Conservation (phyloP, 1,284 basidiomycete species). For the Cryptococcus sp. region DNA sequence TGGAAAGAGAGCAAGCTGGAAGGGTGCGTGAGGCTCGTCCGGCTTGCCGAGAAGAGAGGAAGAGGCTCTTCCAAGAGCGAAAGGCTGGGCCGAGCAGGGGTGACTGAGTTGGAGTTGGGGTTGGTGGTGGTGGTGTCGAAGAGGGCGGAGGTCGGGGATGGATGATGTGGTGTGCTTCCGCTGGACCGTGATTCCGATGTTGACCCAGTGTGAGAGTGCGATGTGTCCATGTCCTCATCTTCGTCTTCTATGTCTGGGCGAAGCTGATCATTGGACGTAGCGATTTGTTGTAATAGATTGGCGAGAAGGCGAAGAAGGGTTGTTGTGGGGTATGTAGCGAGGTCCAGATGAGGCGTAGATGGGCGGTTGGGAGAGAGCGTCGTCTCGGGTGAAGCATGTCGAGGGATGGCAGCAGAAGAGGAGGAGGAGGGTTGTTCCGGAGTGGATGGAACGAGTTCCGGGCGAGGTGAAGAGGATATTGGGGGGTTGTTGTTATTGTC, state of each 20-base stretch:
- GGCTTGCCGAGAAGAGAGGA: slow-evolving; percentile 65
- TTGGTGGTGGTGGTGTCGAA: slow-evolving; percentile 11
- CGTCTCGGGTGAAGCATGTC: slow-evolving; percentile 20
- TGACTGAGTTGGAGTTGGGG: slow-evolving; percentile 3
- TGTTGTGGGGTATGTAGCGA: slow-evolving; percentile 53
- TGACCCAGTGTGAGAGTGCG: background rate
- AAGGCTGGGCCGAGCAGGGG: no score
- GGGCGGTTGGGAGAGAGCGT: slow-evolving; percentile 1
- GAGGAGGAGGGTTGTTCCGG: background rate
- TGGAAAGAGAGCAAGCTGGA: slow-evolving; percentile 88
- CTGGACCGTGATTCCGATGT: slow-evolving; percentile 1
- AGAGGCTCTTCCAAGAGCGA: slow-evolving; percentile 54
- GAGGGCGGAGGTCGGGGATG: slow-evolving; percentile 36
- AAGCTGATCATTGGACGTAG: slow-evolving; percentile 73
- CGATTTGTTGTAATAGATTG: slow-evolving; percentile 82
- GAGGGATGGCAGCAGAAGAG: background rate
- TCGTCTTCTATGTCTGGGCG: slow-evolving; percentile 34
- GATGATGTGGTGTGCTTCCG: slow-evolving; percentile 7
- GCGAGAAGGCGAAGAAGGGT: slow-evolving; percentile 84
- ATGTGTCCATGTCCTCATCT: slow-evolving; percentile 11
- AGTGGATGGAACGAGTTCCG: no score
- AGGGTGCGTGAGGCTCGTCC: slow-evolving; percentile 66
- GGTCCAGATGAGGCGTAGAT: slow-evolving; percentile 48
- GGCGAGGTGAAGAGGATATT: no score
- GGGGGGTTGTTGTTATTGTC: background rate